phyloP scores from a whole-genome alignment of 257 asterid species.

The Solanum ossicruentum region DNA sequence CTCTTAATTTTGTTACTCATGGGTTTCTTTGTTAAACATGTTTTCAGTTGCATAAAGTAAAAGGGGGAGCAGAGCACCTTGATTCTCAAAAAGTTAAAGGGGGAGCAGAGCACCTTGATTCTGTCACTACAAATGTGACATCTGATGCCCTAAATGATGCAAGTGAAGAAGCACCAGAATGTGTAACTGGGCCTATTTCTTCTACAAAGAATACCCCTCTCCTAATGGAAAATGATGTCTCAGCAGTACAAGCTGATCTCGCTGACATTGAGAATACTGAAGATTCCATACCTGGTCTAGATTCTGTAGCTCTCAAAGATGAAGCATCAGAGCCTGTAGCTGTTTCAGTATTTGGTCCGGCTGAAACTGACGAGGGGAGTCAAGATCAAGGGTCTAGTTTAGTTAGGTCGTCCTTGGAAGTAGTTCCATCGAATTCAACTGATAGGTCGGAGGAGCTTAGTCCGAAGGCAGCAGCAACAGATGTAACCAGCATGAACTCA shows the following conservation, averaged over 20 bases:
- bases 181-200: constrained; percentile 25
- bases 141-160: constrained; percentile 23
- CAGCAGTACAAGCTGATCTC: constrained; percentile 26
- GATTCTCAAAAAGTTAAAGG: constrained; percentile 32
- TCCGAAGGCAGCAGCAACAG: constrained; percentile 58
- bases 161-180: constrained; percentile 24
- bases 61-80: constrained; percentile 31
- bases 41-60: constrained; percentile 28
- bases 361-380: constrained; percentile 45
- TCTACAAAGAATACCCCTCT: constrained; percentile 29
- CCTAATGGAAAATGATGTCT: constrained; percentile 27
- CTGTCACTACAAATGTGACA: constrained; percentile 25
- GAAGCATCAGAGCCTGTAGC: constrained; percentile 20
- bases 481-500: constrained; percentile 42
- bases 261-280: constrained; percentile 26
- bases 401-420: constrained; percentile 30
- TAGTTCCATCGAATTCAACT: constrained; percentile 50
- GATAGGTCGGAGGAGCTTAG: constrained; percentile 94
- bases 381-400: constrained; percentile 35
- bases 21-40: not conserved
- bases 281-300: constrained; percentile 79
- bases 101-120: constrained; percentile 28
- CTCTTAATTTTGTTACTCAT: not conserved
- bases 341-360: constrained; percentile 22
- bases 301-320: constrained; percentile 31